These are phyloP conservation scores for Pelargonium myrrhifolium DNA, from an alignment of 441 rosid genomes.

Conservation along the genomic window DNA sequence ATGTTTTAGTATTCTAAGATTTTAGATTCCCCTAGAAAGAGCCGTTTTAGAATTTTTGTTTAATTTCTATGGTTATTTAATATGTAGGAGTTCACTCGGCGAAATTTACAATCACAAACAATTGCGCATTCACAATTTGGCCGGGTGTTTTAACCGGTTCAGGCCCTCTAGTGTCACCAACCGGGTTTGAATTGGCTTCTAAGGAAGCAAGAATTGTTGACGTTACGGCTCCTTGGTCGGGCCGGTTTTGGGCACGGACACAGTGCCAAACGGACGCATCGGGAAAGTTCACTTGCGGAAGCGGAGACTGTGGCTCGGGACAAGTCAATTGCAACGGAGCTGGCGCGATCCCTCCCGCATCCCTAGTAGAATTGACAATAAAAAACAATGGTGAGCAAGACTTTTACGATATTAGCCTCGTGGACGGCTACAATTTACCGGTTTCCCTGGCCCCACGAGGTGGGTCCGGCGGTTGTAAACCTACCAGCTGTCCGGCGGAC, in stretches of 20 bases:
- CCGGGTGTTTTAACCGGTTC: constrained; percentile 23
- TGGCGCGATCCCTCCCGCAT: constrained; percentile 21
- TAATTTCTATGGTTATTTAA: neutral
- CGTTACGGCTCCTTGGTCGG: constrained; percentile 19
- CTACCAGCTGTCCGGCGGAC: constrained; percentile 27
- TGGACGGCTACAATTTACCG: constrained; percentile 43
- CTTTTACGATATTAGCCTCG: constrained; percentile 31
- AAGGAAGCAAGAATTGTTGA: constrained; percentile 8
- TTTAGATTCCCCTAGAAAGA: neutral
- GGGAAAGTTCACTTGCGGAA: constrained; percentile 24
- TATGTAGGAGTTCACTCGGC: constrained; percentile 17
- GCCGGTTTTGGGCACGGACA: constrained; percentile 34
- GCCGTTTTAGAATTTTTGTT: too few relatives aligned
- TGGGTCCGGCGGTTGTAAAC: constrained; percentile 18
- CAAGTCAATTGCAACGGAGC: constrained; percentile 24
- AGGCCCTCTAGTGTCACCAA: constrained; percentile 13
- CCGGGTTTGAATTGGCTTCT: constrained; percentile 26
- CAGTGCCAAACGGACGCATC: constrained; percentile 21
- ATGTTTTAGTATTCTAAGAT: too few relatives aligned
- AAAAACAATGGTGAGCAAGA: constrained; percentile 17
- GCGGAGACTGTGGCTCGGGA: constrained; percentile 34
- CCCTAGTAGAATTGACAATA: constrained; percentile 29
- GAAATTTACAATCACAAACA: constrained; percentile 25
- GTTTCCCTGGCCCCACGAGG: constrained; percentile 19
- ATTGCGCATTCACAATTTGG: constrained; percentile 26